phyloP scores from a whole-genome alignment of 495 filamentous ascomycete genomes.

The Podospora pseudocomata region DNA sequence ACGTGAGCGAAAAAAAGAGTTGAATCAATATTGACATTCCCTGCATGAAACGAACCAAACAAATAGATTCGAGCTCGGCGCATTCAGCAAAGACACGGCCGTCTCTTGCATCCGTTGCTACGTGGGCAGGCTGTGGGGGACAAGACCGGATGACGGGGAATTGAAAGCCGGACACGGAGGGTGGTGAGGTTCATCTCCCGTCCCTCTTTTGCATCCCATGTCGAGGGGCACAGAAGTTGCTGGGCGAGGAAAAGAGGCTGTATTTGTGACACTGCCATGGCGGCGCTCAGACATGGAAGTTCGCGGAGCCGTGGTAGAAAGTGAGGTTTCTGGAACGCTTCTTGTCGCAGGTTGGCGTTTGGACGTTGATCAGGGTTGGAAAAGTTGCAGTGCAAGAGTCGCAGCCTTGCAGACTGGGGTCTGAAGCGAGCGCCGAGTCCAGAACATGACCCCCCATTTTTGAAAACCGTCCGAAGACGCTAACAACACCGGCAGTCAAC shows the following conservation, averaged over 20 bases:
- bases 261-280: constrained; percentile 24
- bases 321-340: constrained; percentile 30
- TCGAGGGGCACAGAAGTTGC: constrained; percentile 3
- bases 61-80: neutral
- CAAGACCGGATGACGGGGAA: constrained; percentile 24
- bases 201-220: neutral
- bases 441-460: constrained; percentile 12
- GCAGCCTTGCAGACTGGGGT: constrained; percentile 11
- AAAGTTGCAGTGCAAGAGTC: constrained; percentile 1
- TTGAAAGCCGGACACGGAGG: neutral
- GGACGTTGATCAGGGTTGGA: constrained; percentile 27
- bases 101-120: constrained; percentile 20
- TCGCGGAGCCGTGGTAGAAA: constrained; percentile 23
- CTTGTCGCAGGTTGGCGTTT: constrained; percentile 29
- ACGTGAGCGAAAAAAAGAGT: neutral
- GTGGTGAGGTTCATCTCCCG: constrained; percentile 1
- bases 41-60: constrained; percentile 18
- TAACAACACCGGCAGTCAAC: constrained; percentile 9
- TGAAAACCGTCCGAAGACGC: neutral
- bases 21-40: neutral
- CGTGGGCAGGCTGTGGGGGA: constrained; percentile 5
- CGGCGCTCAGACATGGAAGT: constrained; percentile 31
- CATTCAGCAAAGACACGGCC: constrained; percentile 10
- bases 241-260: constrained; percentile 8
- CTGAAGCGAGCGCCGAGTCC: constrained; percentile 6